Evolutionary conservation across 345 rosid genomes (phyloP).

Genomic region (Citrus maxima): DNA sequence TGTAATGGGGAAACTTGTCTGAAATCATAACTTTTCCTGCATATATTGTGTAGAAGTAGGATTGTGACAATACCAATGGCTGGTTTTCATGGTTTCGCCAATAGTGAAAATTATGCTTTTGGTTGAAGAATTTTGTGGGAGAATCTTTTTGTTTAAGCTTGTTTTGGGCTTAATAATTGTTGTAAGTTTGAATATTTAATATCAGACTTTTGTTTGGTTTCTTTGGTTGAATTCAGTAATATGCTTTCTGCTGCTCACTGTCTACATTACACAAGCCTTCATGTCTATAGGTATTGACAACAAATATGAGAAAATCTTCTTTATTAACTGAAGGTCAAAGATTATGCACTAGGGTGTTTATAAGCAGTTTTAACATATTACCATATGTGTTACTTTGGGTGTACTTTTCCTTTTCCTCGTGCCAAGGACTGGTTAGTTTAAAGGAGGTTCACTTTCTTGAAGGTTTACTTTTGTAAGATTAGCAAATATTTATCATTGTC

Average conservation of each 20-base stretch:
- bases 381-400: not conserved
- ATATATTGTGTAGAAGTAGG: constrained; percentile 26
- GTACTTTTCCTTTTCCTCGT: not conserved
- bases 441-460: not conserved
- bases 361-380: not conserved
- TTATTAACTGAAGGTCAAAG: not conserved
- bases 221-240: not conserved
- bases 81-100: constrained; percentile 18
- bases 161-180: constrained; percentile 6
- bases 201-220: constrained; percentile 5
- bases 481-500: not conserved
- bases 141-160: not conserved
- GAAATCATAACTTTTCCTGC: constrained; percentile 17
- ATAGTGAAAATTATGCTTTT: constrained; percentile 15
- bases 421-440: not conserved
- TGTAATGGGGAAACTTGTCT: constrained; percentile 9
- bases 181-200: constrained; percentile 13
- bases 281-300: not conserved
- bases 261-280: not conserved
- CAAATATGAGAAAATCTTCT: not conserved
- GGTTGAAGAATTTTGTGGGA: constrained; percentile 18
- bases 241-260: not conserved
- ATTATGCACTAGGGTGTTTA: not conserved
- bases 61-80: constrained; percentile 10
- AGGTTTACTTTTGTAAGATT: not conserved